Conservation (phyloP, 2,329 filamentous ascomycete species). For the Scedosporium dehoogii region DNA sequence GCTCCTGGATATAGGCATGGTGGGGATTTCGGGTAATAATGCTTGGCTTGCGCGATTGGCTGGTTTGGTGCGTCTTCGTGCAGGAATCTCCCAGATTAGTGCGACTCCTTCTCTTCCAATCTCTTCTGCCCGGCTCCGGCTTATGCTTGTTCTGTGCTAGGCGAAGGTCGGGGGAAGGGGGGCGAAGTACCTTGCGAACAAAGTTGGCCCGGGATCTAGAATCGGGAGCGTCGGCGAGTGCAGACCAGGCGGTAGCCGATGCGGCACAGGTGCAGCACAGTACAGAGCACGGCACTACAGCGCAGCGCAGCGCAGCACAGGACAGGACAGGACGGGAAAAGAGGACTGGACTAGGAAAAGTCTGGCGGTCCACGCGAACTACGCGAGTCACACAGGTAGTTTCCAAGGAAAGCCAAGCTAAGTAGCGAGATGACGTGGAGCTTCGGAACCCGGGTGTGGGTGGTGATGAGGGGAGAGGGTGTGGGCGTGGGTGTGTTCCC, state of each 20-base stretch:
- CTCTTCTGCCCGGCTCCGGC: background rate
- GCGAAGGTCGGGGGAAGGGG: background rate
- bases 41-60: slow-evolving; percentile 2
- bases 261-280: background rate
- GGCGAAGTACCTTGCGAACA: background rate
- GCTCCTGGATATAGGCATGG: slow-evolving; percentile 23
- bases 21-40: slow-evolving; percentile 9
- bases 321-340: too few species aligned
- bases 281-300: too few species aligned
- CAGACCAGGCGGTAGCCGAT: background rate
- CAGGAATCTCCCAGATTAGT: background rate
- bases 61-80: background rate
- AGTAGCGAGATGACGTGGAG: slow-evolving; percentile 4
- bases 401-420: background rate
- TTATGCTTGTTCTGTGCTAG: background rate
- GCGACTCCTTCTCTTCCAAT: background rate
- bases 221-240: background rate
- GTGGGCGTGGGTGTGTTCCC: background rate
- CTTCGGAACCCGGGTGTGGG: background rate
- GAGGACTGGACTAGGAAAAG: background rate
- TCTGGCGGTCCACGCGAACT: background rate
- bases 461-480: too few species aligned
- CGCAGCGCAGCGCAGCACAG: too few species aligned
- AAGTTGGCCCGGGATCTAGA: background rate
- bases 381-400: background rate